Conservation (phyloP, 148 eudicot species). For the Dysphania ambrosioides region DNA sequence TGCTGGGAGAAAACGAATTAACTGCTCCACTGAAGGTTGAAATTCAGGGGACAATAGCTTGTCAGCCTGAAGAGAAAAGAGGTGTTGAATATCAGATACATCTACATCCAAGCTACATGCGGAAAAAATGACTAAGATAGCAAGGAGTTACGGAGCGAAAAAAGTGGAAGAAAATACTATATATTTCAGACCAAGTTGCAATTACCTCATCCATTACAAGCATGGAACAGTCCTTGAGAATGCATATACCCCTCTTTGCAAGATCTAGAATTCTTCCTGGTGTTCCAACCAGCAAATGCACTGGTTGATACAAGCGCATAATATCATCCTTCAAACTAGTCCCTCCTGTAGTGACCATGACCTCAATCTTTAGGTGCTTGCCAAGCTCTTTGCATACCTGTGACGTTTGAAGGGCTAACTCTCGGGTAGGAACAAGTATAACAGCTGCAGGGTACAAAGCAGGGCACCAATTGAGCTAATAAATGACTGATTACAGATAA, state of each 20-base stretch:
- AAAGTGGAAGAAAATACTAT: background rate
- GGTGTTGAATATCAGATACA: conserved; percentile 24
- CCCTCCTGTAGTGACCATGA: conserved; percentile 93
- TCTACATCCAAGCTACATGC: background rate
- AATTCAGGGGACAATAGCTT: conserved; percentile 77
- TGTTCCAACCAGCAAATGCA: conserved; percentile 87
- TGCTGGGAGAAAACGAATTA: conserved; percentile 54
- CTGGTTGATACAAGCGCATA: conserved; percentile 92
- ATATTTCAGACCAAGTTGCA: background rate
- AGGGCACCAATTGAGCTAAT: conserved; percentile 20
- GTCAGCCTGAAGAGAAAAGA: conserved; percentile 55
- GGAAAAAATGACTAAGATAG: too few relatives aligned
- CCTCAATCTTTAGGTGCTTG: conserved; percentile 72
- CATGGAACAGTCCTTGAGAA: conserved; percentile 70
- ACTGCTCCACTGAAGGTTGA: conserved; percentile 73
- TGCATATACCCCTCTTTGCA: conserved; percentile 70
- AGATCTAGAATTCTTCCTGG: conserved; percentile 93
- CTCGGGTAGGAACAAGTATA: conserved; percentile 90
- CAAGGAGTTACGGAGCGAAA: conserved; percentile 2
- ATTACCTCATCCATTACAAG: conserved; percentile 90
- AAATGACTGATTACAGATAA: conserved; percentile 6
- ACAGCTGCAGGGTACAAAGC: conserved; percentile 49
- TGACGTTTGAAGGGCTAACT: conserved; percentile 89
- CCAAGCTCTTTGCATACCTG: conserved; percentile 97
- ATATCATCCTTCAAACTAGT: conserved; percentile 90